Base-by-base conservation (phyloP, 2,329 filamentous ascomycete genomes). In the Trichoderma lentiforme region DNA sequence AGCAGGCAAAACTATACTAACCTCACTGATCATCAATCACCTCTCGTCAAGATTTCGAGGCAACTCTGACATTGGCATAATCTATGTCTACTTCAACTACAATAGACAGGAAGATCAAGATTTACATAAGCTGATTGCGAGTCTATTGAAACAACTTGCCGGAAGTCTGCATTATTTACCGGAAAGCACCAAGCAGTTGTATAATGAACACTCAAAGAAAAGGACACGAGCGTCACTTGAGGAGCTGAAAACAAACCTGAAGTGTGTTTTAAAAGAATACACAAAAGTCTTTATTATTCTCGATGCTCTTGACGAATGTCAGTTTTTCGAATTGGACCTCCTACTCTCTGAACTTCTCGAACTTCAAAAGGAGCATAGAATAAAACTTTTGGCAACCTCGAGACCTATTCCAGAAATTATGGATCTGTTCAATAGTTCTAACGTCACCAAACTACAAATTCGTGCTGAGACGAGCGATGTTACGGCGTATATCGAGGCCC, bases 221-320 rank as follows among this genome's bases (percentile, higher is more conserved):
- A 47, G 43, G 18, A 47, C 43, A 21, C 43, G 43, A 21, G 18
- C 18, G 0, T 47, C 43, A 7, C 43, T 47, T 47, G 43, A 9
- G 18, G 43, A 47, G 8, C 0, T 47, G 0, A 21, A 1, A 11
- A 21, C 18, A 15, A 1, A 47, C 1, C 8, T n/a, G n/a, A n/a
- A n/a, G n/a, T n/a, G n/a, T n/a, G n/a, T n/a, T n/a, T n/a, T n/a
- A n/a, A n/a, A n/a, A n/a, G n/a, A n/a, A n/a, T n/a, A n/a, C n/a
- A n/a, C n/a, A n/a, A n/a, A n/a, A n/a, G 7, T 47, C 18, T 47
- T 47, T 47, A 21, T 47, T 4, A 11, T 47, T 21, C 43, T 47
- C n/a, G 43, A 47, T 47, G 43, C 43, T 5, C 18, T 47, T 11
- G 43, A 47, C 18, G 43, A 47, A 47, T 47, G 43, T 1, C 43